A percentile compares a stretch with the other conserved stretches of the same genome.
Conservation (phyloP, 1,284 basidiomycete genomes). For the Rhodotorula mucilaginosa region DNA sequence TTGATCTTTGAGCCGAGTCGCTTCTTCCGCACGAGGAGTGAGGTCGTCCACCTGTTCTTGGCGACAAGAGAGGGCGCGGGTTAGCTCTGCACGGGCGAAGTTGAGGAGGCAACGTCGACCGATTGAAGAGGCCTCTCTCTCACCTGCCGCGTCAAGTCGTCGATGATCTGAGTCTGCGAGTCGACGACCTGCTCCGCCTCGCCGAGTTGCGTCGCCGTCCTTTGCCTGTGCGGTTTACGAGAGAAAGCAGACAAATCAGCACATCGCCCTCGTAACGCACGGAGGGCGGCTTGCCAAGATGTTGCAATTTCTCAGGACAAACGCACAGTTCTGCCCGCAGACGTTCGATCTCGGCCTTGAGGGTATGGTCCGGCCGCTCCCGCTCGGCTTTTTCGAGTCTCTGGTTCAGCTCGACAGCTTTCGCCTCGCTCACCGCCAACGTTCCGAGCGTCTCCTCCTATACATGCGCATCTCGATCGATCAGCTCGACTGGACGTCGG, state of each 20-base stretch:
- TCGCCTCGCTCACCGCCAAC: constrained; percentile 53
- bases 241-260: not conserved
- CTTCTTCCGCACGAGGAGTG: constrained; percentile 72
- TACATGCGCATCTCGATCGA: constrained; percentile 47
- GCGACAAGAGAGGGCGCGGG: not conserved
- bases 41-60: constrained; percentile 66
- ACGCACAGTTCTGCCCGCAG: constrained; percentile 75
- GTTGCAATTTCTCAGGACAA: not conserved
- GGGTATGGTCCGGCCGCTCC: constrained; percentile 66
- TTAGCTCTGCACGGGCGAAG: not conserved
- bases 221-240: constrained; percentile 60
- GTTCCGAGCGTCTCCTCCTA: constrained; percentile 66
- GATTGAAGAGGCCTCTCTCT: constrained; percentile 6
- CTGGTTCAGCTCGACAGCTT: not conserved
- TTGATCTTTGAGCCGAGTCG: constrained; percentile 79
- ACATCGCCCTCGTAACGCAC: too few relatives aligned
- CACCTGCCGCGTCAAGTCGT: constrained; percentile 68
- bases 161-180: constrained; percentile 65
- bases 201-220: constrained; percentile 81
- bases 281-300: too few relatives aligned
- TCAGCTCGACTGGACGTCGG: too few relatives aligned
- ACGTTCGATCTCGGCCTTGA: constrained; percentile 74
- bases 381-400: constrained; percentile 45
- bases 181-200: constrained; percentile 75
- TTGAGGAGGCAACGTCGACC: too few relatives aligned